Evolutionary conservation across 805 yeast species (phyloP).

Genomic region (Yamadazyma kitorensis): DNA sequence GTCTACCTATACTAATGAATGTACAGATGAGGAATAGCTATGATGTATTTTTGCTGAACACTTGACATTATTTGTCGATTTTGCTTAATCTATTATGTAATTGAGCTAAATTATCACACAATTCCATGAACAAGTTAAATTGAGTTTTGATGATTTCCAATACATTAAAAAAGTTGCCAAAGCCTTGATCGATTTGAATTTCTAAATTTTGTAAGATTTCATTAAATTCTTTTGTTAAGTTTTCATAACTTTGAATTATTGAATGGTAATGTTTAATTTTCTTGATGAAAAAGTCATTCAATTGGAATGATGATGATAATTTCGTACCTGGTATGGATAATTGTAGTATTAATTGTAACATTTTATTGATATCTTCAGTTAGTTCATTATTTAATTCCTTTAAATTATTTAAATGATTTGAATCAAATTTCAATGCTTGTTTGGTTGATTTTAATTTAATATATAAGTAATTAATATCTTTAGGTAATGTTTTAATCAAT

Average conservation of each 20-base stretch:
- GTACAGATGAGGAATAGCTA: too few species aligned
- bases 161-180: conserved; percentile 42
- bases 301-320: conserved; percentile 51
- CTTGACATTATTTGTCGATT: conserved; percentile 1
- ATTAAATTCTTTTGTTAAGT: conserved; percentile 60
- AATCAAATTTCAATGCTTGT: conserved; percentile 57
- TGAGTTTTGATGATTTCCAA: conserved; percentile 65
- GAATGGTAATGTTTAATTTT: conserved; percentile 50
- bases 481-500: conserved; percentile 67
- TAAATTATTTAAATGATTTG: conserved; percentile 31
- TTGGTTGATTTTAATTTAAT: conserved; percentile 61
- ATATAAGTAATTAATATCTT: conserved; percentile 63
- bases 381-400: conserved; percentile 38
- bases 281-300: conserved; percentile 53
- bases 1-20: too few species aligned
- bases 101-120: conserved; percentile 71
- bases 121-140: conserved; percentile 68
- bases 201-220: conserved; percentile 46
- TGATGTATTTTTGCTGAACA: too few species aligned
- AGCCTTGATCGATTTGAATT: conserved; percentile 35
- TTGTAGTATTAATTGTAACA: conserved; percentile 52
- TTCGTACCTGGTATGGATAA: conserved; percentile 54
- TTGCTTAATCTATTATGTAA: conserved; percentile 44
- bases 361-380: conserved; percentile 50
- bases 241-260: conserved; percentile 55